phyloP scores from a whole-genome alignment of 202 grass and related monocot species.

The Bolboschoenoplectus hybrid region DNA sequence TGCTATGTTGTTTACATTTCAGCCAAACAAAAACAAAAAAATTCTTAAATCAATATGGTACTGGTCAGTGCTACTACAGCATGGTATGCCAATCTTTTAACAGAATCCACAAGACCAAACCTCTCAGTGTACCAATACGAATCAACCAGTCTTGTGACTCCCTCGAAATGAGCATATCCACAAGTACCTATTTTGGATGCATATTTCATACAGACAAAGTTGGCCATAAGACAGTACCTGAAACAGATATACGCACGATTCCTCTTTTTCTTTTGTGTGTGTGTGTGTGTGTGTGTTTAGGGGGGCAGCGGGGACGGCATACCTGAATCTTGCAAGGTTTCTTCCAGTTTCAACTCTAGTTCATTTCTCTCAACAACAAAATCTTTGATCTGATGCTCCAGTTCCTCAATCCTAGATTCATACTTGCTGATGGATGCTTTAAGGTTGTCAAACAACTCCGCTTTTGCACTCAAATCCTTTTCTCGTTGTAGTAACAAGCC shows the following conservation, averaged over 20 bases:
- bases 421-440: slow-evolving; percentile 63
- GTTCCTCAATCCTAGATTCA: slow-evolving; percentile 72
- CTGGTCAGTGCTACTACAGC: background rate
- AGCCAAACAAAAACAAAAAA: background rate
- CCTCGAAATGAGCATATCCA: background rate
- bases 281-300: no score
- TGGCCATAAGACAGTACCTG: background rate
- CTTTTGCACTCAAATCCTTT: slow-evolving; percentile 71
- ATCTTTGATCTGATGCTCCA: slow-evolving; percentile 75
- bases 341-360: slow-evolving; percentile 87
- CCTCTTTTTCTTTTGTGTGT: no score
- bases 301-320: background rate
- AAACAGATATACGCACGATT: background rate
- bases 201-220: background rate
- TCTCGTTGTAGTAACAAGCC: slow-evolving; percentile 67
- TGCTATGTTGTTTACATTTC: background rate
- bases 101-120: background rate
- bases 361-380: slow-evolving; percentile 72
- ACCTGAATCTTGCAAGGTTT: slow-evolving; percentile 96
- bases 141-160: background rate
- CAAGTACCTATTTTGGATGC: background rate
- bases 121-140: slow-evolving; percentile 4
- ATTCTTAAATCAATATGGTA: slow-evolving; percentile 13
- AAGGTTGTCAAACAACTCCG: slow-evolving; percentile 62
- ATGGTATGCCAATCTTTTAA: background rate